Evolutionary conservation across 2,329 filamentous ascomycete genomes (phyloP).

Genomic region (Colletotrichum paranaense): DNA sequence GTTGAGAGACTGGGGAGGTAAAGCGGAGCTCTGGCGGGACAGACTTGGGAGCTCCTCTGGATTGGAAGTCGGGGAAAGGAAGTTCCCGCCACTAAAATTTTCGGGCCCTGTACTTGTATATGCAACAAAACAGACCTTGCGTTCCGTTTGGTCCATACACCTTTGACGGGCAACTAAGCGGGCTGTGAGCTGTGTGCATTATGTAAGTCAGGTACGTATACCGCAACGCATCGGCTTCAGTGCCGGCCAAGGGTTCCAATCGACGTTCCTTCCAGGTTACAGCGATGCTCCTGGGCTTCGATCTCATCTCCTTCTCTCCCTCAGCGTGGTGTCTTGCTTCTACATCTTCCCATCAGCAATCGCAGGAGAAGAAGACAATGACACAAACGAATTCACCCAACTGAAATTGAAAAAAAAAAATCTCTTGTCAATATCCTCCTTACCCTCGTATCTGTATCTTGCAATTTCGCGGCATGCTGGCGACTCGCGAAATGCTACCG

Average conservation of each 20-base stretch:
- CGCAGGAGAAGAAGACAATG: background rate
- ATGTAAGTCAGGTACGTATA: too few species aligned
- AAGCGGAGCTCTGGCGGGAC: slow-evolving; percentile 28
- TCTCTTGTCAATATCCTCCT: background rate
- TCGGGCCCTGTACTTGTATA: slow-evolving; percentile 1
- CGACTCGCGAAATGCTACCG: slow-evolving; percentile 11
- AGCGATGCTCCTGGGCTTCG: too few species aligned
- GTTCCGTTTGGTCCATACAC: background rate
- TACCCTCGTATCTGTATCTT: background rate
- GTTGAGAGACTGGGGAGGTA: slow-evolving; percentile 18
- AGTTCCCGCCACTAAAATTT: slow-evolving; percentile 35
- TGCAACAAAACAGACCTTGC: background rate
- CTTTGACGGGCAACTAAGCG: background rate
- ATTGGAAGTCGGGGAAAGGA: slow-evolving; percentile 32
- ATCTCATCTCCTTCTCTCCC: background rate
- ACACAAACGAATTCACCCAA: background rate
- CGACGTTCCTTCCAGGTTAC: background rate
- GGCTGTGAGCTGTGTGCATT: too few species aligned
- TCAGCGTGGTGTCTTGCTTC: background rate
- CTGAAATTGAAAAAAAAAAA: background rate
- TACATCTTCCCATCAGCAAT: background rate
- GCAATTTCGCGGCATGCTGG: slow-evolving; percentile 15
- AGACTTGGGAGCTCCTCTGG: slow-evolving; percentile 17
- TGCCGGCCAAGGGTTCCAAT: background rate
- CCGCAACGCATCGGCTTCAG: too few species aligned